phyloP scores from a whole-genome alignment of 1,139 yeast genomes.

The Suhomyces guaymorum region DNA sequence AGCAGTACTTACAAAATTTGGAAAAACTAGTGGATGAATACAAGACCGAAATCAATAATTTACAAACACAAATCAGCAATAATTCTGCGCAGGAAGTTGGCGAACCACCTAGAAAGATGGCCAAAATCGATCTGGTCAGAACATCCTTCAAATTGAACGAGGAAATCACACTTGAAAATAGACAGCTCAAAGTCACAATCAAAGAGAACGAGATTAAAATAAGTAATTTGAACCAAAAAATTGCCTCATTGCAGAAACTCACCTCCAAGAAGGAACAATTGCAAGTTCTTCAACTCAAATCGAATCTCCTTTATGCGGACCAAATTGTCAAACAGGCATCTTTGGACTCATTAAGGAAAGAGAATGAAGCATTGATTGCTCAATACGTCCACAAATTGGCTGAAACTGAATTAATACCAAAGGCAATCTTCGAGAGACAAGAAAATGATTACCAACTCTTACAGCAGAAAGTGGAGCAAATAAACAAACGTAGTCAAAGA shows the following conservation, averaged over 20 bases:
- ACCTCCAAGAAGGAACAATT: constrained; percentile 36
- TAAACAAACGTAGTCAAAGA: constrained; percentile 59
- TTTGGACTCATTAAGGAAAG: constrained; percentile 54
- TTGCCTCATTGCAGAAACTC: constrained; percentile 29
- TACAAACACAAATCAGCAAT: constrained; percentile 34
- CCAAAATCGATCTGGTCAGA: constrained; percentile 22
- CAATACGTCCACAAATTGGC: constrained; percentile 21
- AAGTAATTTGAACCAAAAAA: constrained; percentile 28
- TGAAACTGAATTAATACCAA: constrained; percentile 45
- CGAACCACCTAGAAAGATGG: constrained; percentile 24
- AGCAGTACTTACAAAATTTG: constrained; percentile 44
- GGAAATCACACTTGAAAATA: constrained; percentile 13
- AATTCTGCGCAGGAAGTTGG: neutral
- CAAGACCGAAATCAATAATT: constrained; percentile 50
- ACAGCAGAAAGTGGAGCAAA: constrained; percentile 51
- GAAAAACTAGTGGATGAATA: constrained; percentile 58
- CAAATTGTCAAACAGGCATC: constrained; percentile 61
- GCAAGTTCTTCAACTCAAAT: constrained; percentile 62
- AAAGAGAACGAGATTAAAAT: constrained; percentile 37
- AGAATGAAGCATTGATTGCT: constrained; percentile 57
- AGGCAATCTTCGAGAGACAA: constrained; percentile 63
- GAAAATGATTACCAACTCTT: constrained; percentile 54
- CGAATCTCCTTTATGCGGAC: constrained; percentile 67
- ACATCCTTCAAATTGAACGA: constrained; percentile 15
- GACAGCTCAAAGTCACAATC: constrained; percentile 43